Base-by-base conservation (phyloP, 345 rosid species). In the Boechera stricta region DNA sequence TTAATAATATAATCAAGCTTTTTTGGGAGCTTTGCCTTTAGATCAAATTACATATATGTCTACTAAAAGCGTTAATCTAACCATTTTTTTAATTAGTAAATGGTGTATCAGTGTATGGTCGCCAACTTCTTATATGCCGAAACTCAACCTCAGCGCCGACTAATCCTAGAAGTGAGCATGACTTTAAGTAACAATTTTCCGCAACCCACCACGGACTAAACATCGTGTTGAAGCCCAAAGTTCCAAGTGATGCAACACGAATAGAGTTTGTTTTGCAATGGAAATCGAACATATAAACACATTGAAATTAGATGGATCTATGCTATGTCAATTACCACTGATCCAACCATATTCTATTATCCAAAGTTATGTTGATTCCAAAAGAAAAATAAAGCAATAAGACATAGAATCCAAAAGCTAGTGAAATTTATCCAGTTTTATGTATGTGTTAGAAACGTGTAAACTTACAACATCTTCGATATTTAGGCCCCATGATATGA, bases 371-470 rank as follows among this genome's bases (percentile, higher is more conserved):
- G 5, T 44, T 44, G 5, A 12, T 11, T 21, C 24, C 24, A 21
- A 21, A 21, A 21, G 24, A 2, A 39, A 10, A 44, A 12, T 44
- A 38, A 62, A 11, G 67, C 0, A 12, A 45, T 12, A 45, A 58
- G 41, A 45, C 15, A 21, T 4, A 7, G 3, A 29, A 11, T 35
- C 26, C 35, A 38, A 38, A 49, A 24, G 10, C 26, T 67, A 8
- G 47, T 71, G 69, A 10, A 28, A 6, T 16, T 61, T 26, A 38
- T 47, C 16, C 7, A 62, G 38, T 52, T 51, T 62, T 42, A 42
- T 18, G 77, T 42, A 73, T 31, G 55, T 32, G 64, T 42, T 42
- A 53, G 47, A 73, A 44, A 18, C 63, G 77, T 54, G 77, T 64
- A 11, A 51, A 16, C 15, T 62, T 72, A 7, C 32, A 51, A 51